These are phyloP conservation scores for Aspergillus piperis DNA, from an alignment of 2,329 filamentous ascomycete genomes.

Conservation along the genomic window DNA sequence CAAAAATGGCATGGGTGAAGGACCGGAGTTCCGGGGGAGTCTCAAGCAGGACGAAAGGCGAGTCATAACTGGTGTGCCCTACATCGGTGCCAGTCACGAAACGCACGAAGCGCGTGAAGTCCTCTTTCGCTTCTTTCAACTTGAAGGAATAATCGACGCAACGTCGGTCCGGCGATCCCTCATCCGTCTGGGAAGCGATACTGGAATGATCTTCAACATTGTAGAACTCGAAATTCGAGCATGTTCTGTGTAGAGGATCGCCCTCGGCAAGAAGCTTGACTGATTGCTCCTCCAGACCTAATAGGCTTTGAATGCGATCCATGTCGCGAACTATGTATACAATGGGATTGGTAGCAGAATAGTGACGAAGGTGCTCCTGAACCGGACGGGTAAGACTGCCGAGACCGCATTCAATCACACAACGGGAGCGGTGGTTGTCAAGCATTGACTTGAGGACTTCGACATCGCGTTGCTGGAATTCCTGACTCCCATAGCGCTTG, in stretches of 20 bases:
- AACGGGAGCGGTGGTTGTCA: constrained; percentile 44
- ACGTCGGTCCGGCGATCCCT: constrained; percentile 46
- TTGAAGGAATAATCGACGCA: constrained; percentile 52
- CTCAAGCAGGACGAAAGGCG: constrained; percentile 62
- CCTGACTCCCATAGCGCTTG: constrained; percentile 41
- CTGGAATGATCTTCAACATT: constrained; percentile 50
- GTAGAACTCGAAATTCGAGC: constrained; percentile 51
- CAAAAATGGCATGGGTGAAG: constrained; percentile 46
- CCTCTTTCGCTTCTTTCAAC: constrained; percentile 57
- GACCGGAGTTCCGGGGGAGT: constrained; percentile 60
- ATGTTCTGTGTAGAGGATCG: constrained; percentile 49
- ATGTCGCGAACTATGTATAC: constrained; percentile 47
- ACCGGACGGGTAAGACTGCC: constrained; percentile 46
- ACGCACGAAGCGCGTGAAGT: constrained; percentile 62
- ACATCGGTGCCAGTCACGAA: constrained; percentile 57
- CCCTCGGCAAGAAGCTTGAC: constrained; percentile 46
- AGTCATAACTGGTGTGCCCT: constrained; percentile 57
- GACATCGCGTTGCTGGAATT: constrained; percentile 46
- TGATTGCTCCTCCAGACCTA: constrained; percentile 48
- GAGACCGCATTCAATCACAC: constrained; percentile 48
- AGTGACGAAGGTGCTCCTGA: constrained; percentile 43
- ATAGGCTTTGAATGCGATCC: constrained; percentile 40
- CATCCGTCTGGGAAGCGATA: constrained; percentile 22
- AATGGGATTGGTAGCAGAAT: constrained; percentile 42
- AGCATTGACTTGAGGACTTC: constrained; percentile 47